A percentile compares a stretch with the other conserved stretches of the same genome.
phyloP scores from a whole-genome alignment of 129 eudicot genomes.

The Flaveria robusta region DNA sequence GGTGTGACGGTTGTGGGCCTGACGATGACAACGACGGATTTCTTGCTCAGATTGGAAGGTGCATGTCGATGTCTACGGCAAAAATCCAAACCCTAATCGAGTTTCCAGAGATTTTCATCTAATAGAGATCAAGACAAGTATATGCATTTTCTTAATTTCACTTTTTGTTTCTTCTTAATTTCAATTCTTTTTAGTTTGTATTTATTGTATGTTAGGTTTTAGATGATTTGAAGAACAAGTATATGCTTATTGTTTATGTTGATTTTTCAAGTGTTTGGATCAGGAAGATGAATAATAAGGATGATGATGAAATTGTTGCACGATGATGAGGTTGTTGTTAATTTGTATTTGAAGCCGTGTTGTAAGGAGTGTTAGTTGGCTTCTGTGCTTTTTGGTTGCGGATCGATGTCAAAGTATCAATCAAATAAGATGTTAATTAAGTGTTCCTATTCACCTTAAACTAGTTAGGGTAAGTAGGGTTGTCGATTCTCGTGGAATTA shows the following conservation, averaged over 20 bases:
- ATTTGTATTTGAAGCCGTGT: constrained; percentile 70
- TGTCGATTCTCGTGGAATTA: too few species aligned
- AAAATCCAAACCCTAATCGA: too few species aligned
- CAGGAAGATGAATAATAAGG: constrained; percentile 41
- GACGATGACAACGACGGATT: too few species aligned
- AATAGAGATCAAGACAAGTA: constrained; percentile 28
- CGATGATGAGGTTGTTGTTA: constrained; percentile 32
- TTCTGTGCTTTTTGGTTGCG: constrained; percentile 68
- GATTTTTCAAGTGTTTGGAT: constrained; percentile 28
- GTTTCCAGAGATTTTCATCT: too few species aligned
- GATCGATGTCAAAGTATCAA: too few species aligned
- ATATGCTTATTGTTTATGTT: constrained; percentile 13
- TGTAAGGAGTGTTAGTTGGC: constrained; percentile 77
- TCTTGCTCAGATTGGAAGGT: too few species aligned
- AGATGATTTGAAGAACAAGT: constrained; percentile 1
- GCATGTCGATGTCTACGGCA: too few species aligned
- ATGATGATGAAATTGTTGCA: constrained; percentile 32
- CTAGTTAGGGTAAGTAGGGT: too few species aligned
- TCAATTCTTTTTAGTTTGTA: neutral
- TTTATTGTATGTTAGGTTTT: constrained; percentile 11
- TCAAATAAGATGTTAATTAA: too few species aligned
- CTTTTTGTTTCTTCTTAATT: neutral
- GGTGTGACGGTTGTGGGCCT: too few species aligned
- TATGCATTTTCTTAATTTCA: constrained; percentile 15
- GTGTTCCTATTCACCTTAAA: too few species aligned